Conservation (phyloP, 495 filamentous ascomycete species). For the Lichina pygmaea region DNA sequence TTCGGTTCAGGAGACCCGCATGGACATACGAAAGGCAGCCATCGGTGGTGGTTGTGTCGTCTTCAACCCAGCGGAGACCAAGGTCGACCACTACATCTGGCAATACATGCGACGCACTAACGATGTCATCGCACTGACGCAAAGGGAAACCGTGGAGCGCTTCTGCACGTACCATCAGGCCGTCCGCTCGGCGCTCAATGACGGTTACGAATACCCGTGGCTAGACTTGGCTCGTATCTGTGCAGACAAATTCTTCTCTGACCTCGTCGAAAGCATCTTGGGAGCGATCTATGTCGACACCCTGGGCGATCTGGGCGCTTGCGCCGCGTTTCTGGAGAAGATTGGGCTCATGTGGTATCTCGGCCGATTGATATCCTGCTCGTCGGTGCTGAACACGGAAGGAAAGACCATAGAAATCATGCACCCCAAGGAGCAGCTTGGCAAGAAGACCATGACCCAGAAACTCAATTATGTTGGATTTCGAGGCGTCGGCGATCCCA, state of each 20-base stretch:
- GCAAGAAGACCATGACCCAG: too few relatives aligned
- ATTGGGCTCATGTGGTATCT: constrained; percentile 40
- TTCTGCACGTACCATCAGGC: constrained; percentile 20
- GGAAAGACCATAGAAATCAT: too few relatives aligned
- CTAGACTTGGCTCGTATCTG: constrained; percentile 31
- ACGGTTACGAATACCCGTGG: constrained; percentile 44
- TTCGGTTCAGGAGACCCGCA: constrained; percentile 11
- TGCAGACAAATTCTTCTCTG: constrained; percentile 60
- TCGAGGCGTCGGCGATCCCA: too few relatives aligned
- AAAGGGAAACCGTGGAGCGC: constrained; percentile 17
- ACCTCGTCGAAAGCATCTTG: constrained; percentile 56
- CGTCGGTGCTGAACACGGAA: too few relatives aligned
- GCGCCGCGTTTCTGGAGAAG: constrained; percentile 27
- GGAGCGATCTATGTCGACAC: constrained; percentile 77
- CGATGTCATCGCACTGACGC: constrained; percentile 14
- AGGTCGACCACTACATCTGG: constrained; percentile 22
- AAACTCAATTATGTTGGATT: too few relatives aligned
- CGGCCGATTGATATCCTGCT: constrained; percentile 10
- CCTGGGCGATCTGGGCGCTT: constrained; percentile 25
- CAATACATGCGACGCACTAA: constrained; percentile 36
- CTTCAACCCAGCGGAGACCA: not conserved
- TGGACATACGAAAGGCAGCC: constrained; percentile 7
- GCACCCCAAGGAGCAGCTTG: too few relatives aligned
- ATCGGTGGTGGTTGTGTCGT: constrained; percentile 2
- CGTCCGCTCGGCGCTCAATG: constrained; percentile 22